phyloP scores from a whole-genome alignment of 768 basidiomycete genomes.

The Lentinus brumalis region DNA sequence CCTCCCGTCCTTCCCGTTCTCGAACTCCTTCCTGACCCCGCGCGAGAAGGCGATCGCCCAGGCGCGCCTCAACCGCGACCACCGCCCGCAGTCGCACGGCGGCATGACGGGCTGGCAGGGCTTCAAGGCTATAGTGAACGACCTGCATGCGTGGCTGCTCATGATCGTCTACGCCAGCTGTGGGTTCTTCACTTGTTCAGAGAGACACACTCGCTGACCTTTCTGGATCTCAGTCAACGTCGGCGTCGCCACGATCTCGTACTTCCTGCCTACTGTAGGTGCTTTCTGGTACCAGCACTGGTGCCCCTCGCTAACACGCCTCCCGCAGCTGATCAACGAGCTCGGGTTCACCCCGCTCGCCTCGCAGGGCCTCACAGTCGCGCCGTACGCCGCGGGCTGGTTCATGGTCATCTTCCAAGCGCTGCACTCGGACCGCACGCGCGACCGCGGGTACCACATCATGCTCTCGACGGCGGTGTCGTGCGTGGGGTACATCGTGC shows the following conservation, averaged over 20 bases:
- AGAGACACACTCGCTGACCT: too few species aligned
- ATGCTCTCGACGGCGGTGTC: constrained; percentile 50
- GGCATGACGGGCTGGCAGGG: constrained; percentile 61
- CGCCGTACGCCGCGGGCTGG: constrained; percentile 59
- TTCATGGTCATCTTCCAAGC: constrained; percentile 56
- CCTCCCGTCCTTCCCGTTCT: constrained; percentile 58
- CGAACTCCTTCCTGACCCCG: constrained; percentile 51
- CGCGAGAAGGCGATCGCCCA: constrained; percentile 58
- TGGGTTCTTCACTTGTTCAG: too few species aligned
- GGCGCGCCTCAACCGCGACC: constrained; percentile 57
- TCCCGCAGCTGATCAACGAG: constrained; percentile 48
- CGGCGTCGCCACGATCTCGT: constrained; percentile 56
- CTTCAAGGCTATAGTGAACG: constrained; percentile 50
- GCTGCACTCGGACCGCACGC: constrained; percentile 55
- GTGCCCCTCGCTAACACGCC: not conserved
- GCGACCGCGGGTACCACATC: constrained; percentile 57
- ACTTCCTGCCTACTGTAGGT: constrained; percentile 56
- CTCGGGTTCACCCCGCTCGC: constrained; percentile 59
- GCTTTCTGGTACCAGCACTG: not conserved
- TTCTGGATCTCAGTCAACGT: too few species aligned
- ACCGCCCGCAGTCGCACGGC: constrained; percentile 58
- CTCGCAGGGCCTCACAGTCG: constrained; percentile 60
- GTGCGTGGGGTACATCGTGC: constrained; percentile 54
- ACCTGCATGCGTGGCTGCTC: constrained; percentile 55
- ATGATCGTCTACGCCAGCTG: constrained; percentile 29